Percentiles rank a stretch among this genome's conserved stretches.
Evolutionary conservation across 2,329 filamentous ascomycete species (phyloP).

Genomic region (Akanthomyces lecanii): DNA sequence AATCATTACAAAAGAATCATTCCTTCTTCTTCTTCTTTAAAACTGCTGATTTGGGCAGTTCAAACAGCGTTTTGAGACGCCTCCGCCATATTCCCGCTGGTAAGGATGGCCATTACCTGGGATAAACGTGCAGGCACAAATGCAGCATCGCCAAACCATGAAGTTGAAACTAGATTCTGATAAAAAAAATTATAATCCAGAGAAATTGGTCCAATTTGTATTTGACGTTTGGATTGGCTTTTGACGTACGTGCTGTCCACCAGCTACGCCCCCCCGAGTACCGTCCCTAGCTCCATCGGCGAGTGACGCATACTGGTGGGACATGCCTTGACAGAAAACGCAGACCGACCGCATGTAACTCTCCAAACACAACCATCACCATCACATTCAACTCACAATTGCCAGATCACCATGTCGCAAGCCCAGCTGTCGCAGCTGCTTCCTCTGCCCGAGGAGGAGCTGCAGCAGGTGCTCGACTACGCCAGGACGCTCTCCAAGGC

Average conservation of each 20-base stretch:
- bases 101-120: no score
- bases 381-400: neutral
- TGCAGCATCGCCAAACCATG: no score
- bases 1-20: no score
- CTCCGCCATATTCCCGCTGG: no score
- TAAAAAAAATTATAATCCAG: no score
- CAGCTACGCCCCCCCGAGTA: neutral
- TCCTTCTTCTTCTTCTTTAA: no score
- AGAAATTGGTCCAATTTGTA: no score
- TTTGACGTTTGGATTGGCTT: no score
- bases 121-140: no score
- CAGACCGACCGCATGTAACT: neutral
- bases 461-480: conserved; percentile 82
- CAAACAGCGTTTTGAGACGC: no score
- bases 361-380: neutral
- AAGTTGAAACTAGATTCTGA: no score
- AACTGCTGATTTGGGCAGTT: no score
- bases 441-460: conserved; percentile 77
- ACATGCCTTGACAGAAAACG: neutral
- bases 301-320: conserved; percentile 15
- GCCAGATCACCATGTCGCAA: conserved; percentile 43
- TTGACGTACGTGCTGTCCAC: neutral
- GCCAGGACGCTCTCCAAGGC: conserved; percentile 69
- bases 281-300: neutral
- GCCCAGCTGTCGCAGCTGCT: conserved; percentile 74